phyloP scores from a whole-genome alignment of 306 rosid genomes.

The Carpinus fangiana region DNA sequence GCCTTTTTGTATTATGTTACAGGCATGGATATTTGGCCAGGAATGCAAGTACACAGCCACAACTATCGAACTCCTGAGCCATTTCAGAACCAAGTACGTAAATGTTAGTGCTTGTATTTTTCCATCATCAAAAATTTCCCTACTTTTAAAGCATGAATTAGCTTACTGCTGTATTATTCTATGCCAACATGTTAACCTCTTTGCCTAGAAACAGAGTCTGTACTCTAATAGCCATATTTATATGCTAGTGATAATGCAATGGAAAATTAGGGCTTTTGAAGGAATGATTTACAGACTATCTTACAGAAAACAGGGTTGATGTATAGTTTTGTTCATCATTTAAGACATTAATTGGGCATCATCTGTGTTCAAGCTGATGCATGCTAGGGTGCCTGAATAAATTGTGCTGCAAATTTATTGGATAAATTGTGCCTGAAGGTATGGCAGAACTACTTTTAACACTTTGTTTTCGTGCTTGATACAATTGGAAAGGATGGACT shows the following conservation, averaged over 20 bases:
- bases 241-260: no score
- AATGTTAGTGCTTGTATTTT: not conserved
- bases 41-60: conserved; percentile 51
- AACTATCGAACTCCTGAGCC: conserved; percentile 46
- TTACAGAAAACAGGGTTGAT: not conserved
- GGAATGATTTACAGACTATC: not conserved
- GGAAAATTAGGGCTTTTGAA: not conserved
- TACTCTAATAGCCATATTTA: no score
- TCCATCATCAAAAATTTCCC: not conserved
- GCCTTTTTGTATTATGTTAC: not conserved
- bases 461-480: no score
- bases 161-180: not conserved
- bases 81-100: conserved; percentile 31
- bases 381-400: not conserved
- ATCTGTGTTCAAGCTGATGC: not conserved
- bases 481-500: no score
- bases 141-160: not conserved
- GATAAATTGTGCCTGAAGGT: no score
- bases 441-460: no score
- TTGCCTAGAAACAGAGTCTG: no score
- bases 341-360: not conserved
- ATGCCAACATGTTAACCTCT: no score
- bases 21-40: conserved; percentile 47
- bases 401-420: not conserved
- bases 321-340: not conserved